Conservation (phyloP, 331 rosid genomes). For the Erythrophleum ivorense region DNA sequence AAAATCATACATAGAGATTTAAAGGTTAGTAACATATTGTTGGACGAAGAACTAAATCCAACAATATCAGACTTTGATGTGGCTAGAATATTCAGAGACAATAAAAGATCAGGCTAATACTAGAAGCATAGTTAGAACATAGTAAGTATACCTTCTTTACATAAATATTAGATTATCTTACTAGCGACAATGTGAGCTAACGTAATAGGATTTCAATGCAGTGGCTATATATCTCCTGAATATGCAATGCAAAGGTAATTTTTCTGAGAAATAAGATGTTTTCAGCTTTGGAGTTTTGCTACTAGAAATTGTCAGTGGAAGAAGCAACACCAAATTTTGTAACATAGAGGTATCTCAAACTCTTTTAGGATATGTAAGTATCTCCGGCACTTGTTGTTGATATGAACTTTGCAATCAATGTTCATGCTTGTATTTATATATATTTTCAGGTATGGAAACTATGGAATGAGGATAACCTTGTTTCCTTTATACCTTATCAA, state of each 20-base stretch:
- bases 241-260: background rate
- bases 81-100: background rate
- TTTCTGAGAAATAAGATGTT: background rate
- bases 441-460: background rate
- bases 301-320: background rate
- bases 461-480: background rate
- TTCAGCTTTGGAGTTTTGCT: background rate
- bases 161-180: background rate
- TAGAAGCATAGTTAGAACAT: background rate
- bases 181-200: background rate
- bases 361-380: background rate
- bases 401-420: background rate
- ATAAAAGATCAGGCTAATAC: background rate
- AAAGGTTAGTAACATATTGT: background rate
- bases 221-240: background rate
- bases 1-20: background rate
- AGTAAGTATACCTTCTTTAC: background rate
- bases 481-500: background rate
- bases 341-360: background rate
- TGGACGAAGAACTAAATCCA: background rate
- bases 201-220: background rate
- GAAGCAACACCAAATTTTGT: background rate
- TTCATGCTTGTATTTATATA: background rate
- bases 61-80: background rate
- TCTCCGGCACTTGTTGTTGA: too few species aligned